phyloP scores from a whole-genome alignment of 345 rosid species.

The Physaria fendleri region DNA sequence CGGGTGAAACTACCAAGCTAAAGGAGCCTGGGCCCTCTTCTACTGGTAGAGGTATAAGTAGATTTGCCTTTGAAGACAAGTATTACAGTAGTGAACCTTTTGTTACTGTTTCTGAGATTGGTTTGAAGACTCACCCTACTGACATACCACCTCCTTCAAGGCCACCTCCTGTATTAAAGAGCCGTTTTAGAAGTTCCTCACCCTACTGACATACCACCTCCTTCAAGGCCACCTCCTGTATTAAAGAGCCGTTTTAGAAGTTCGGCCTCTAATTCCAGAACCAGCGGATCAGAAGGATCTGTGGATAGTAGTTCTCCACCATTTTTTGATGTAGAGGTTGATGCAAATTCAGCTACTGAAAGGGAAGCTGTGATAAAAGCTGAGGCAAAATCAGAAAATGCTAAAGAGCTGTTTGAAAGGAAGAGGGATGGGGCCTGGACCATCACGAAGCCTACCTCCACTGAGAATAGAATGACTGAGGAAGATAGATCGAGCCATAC shows the following conservation, averaged over 20 bases:
- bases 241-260: conserved; percentile 31
- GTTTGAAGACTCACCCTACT: conserved; percentile 69
- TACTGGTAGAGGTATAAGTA: conserved; percentile 16
- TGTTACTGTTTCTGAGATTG: conserved; percentile 71
- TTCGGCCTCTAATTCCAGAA: conserved; percentile 32
- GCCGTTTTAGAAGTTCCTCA: conserved; percentile 41
- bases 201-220: conserved; percentile 83
- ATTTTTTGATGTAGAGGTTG: conserved; percentile 90
- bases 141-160: conserved; percentile 82
- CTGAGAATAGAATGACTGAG: conserved; percentile 30
- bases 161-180: conserved; percentile 55
- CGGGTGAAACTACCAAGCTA: conserved; percentile 8
- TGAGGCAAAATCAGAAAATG: conserved; percentile 61
- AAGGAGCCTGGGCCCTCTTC: conserved; percentile 20
- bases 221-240: conserved; percentile 69
- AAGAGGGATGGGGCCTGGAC: conserved; percentile 44
- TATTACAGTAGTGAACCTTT: conserved; percentile 38
- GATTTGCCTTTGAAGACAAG: conserved; percentile 30
- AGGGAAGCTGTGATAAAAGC: conserved; percentile 79
- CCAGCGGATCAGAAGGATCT: conserved; percentile 38
- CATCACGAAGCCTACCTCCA: conserved; percentile 29
- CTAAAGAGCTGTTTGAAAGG: conserved; percentile 63
- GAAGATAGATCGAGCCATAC: conserved; percentile 32
- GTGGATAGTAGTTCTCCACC: conserved; percentile 49
- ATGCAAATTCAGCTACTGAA: conserved; percentile 75